Evolutionary conservation across 805 yeast species (phyloP).

Genomic region (Kodamaea nitidulidarum): DNA sequence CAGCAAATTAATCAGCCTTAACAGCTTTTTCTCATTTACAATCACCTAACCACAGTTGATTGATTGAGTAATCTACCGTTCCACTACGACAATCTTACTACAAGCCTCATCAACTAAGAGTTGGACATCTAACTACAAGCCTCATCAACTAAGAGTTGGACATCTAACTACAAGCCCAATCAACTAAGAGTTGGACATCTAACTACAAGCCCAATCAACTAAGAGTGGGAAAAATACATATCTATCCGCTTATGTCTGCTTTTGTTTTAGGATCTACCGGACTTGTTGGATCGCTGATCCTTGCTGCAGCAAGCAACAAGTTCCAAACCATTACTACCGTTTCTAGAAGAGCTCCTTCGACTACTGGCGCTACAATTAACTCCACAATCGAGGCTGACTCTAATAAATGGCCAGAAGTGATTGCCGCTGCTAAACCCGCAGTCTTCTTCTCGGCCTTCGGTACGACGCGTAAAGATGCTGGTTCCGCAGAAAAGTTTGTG

Average conservation of each 20-base stretch:
- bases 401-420: conserved; percentile 46
- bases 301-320: conserved; percentile 40
- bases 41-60: too few relatives aligned
- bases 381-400: conserved; percentile 44
- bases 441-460: conserved; percentile 66
- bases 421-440: conserved; percentile 25
- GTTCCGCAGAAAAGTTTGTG: conserved; percentile 64
- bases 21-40: too few relatives aligned
- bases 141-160: too few relatives aligned
- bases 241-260: conserved; percentile 10
- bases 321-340: conserved; percentile 45
- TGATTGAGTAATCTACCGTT: too few relatives aligned
- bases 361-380: conserved; percentile 28
- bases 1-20: too few relatives aligned
- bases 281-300: conserved; percentile 58
- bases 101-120: too few relatives aligned
- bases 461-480: conserved; percentile 70
- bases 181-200: too few relatives aligned
- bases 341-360: conserved; percentile 44
- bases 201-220: too few relatives aligned
- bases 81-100: too few relatives aligned
- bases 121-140: too few relatives aligned
- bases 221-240: too few relatives aligned
- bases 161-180: too few relatives aligned
- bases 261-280: conserved; percentile 71